A percentile compares a stretch with the other conserved stretches of the same genome.
phyloP scores from a whole-genome alignment of 2,329 filamentous ascomycete species.

The Pseudogymnoascus sp. region DNA sequence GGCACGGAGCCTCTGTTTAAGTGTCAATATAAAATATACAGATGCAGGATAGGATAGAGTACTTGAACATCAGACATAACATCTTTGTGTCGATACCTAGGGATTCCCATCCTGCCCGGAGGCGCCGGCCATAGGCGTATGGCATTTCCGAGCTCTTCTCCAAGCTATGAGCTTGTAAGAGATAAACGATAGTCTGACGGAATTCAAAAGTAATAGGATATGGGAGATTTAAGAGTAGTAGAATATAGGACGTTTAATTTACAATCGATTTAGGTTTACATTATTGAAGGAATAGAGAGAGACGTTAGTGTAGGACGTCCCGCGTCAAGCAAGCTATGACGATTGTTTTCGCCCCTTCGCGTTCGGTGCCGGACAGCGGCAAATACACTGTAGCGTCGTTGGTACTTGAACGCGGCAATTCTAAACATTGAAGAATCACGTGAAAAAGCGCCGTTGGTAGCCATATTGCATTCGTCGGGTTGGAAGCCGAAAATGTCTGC shows the following conservation, averaged over 20 bases:
- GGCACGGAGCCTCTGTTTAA: constrained; percentile 6
- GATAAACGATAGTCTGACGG: neutral
- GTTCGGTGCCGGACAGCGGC: too few relatives aligned
- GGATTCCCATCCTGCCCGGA: constrained; percentile 1
- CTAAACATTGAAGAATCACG: too few relatives aligned
- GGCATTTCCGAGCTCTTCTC: neutral
- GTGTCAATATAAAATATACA: neutral
- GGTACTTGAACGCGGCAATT: too few relatives aligned
- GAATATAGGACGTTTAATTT: neutral
- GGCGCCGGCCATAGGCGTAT: neutral
- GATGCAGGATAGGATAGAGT: neutral
- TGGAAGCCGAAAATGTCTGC: too few relatives aligned
- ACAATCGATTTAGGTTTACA: neutral
- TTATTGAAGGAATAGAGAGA: neutral
- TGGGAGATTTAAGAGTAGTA: neutral
- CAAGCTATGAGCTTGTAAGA: neutral
- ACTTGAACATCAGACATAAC: constrained; percentile 9
- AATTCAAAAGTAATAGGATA: neutral
- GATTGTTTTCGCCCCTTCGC: too few relatives aligned
- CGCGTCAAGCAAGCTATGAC: too few relatives aligned
- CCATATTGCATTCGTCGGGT: too few relatives aligned
- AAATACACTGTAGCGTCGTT: too few relatives aligned
- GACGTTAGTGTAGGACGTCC: neutral
- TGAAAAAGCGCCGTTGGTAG: too few relatives aligned
- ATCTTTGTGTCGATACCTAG: neutral